A percentile compares a stretch with the other conserved stretches of the same genome.
Conservation (phyloP, 2,329 filamentous ascomycete genomes). For the Ophiognomonia clavigignenti-juglandacearum region DNA sequence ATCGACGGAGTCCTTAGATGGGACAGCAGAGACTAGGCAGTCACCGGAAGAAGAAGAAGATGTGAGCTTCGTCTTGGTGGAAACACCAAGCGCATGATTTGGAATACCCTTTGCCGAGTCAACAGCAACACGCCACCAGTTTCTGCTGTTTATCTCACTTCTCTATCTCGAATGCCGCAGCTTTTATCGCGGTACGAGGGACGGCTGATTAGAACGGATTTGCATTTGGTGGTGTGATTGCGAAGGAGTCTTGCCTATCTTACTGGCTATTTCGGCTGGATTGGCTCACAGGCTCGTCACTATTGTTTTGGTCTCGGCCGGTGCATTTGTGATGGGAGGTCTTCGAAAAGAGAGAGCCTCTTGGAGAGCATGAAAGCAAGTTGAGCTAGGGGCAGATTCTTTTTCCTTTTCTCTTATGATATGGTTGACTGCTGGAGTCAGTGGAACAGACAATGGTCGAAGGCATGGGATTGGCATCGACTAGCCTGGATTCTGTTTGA, state of each 20-base stretch:
- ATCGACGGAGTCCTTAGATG: neutral
- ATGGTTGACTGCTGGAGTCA: neutral
- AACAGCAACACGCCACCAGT: neutral
- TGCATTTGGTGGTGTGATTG: conserved; percentile 11
- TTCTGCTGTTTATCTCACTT: neutral
- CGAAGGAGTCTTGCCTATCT: conserved; percentile 9
- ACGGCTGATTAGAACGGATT: conserved; percentile 5
- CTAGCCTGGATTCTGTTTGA: too few species aligned
- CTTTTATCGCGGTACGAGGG: conserved; percentile 4
- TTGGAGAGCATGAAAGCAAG: neutral
- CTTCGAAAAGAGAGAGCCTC: neutral
- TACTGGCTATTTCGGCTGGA: neutral
- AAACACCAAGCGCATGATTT: neutral
- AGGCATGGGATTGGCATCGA: too few species aligned
- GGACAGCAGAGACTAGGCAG: neutral
- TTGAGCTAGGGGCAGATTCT: neutral
- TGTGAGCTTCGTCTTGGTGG: neutral
- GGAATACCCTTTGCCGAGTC: neutral
- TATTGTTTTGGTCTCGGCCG: neutral
- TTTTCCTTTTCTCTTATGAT: neutral
- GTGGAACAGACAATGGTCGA: too few species aligned
- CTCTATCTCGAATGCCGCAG: conserved; percentile 2
- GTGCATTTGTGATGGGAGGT: neutral
- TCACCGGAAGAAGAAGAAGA: neutral
- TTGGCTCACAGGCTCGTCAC: neutral